phyloP scores from a whole-genome alignment of 352 stramenopile species.

The Bremia lactucae region DNA sequence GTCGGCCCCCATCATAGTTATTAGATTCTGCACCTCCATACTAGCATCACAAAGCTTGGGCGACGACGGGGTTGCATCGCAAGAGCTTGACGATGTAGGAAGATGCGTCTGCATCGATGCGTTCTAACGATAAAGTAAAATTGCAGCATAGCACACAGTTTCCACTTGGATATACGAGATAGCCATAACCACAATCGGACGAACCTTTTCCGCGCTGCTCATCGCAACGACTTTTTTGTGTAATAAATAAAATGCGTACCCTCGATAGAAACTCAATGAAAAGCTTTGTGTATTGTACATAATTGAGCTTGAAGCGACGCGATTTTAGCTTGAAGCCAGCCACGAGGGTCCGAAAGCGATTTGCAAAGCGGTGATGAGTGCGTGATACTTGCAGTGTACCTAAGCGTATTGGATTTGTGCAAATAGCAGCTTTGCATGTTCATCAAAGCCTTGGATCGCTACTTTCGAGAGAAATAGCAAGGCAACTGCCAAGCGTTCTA shows the following conservation, averaged over 20 bases:
- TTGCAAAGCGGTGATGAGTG: constrained; percentile 39
- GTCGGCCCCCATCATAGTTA: constrained; percentile 35
- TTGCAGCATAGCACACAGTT: neutral
- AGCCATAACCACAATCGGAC: neutral
- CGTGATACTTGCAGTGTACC: constrained; percentile 47
- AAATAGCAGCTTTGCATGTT: constrained; percentile 54
- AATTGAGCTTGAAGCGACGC: constrained; percentile 18
- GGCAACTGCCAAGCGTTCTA: constrained; percentile 63
- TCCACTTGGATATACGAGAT: neutral
- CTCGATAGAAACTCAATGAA: neutral
- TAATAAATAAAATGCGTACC: constrained; percentile 3
- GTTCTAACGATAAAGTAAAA: neutral
- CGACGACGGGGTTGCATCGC: constrained; percentile 7
- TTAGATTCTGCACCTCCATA: constrained; percentile 21
- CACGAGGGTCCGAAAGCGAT: constrained; percentile 45
- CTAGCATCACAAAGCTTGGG: constrained; percentile 7
- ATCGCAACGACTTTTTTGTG: constrained; percentile 14
- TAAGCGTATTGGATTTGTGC: constrained; percentile 58
- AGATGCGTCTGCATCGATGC: constrained; percentile 1
- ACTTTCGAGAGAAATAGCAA: constrained; percentile 51
- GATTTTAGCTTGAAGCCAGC: constrained; percentile 12
- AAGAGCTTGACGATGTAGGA: constrained; percentile 9
- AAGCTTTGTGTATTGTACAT: constrained; percentile 7
- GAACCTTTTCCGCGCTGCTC: constrained; percentile 10
- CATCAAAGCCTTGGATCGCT: constrained; percentile 53